Base-by-base conservation (phyloP, 805 yeast species). In the Hanseniaspora lachancei region DNA sequence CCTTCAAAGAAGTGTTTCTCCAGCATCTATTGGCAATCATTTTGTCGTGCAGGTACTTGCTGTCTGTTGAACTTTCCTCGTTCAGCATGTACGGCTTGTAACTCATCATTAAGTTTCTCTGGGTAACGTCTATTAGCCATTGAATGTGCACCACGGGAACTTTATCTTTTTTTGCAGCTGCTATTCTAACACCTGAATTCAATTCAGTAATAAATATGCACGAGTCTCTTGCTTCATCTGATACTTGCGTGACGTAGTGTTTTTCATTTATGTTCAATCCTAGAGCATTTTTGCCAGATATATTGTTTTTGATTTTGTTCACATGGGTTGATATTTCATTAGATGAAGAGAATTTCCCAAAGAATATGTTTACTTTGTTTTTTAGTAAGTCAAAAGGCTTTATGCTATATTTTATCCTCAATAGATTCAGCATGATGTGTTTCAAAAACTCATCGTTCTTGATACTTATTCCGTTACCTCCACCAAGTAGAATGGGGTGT, bases 61-160 rank as follows among this genome's bases (percentile, higher is more conserved):
- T 59, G 13, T 62, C 36, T 13, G 61, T 61, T 7, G 58, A 47
- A 0, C 54, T 36, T 24, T 60, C 60, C 16, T 63, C 58, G 24
- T 67, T 47, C 27, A 66, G 58, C 49, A 66, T 62, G 60, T 66
- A 72, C n/a, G 68, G 66, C n/a, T 62, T 53, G 36, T 46, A 73
- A 18, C 67, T 67, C 42, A 76, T 58, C 16, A 70, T 69, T 1
- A 74, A 75, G n/a, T 70, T 68, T 56, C 77, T 63, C 48, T 62
- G 64, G 2, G 69, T 57, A 49, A 77, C 72, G 57, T 74, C 73
- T 4, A 62, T 36, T 15, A 77, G 51, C 80, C 80, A 77, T 49
- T 68, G 64, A 9, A 73, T 72, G 56, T 70, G 70, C 2, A 75
- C 74, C 2, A 74, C 64, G 2, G 73, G 71, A 16, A 75, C 67